These are phyloP conservation scores for Vachellia pachyceras DNA, from an alignment of 306 rosid genomes.

Conservation along the genomic window DNA sequence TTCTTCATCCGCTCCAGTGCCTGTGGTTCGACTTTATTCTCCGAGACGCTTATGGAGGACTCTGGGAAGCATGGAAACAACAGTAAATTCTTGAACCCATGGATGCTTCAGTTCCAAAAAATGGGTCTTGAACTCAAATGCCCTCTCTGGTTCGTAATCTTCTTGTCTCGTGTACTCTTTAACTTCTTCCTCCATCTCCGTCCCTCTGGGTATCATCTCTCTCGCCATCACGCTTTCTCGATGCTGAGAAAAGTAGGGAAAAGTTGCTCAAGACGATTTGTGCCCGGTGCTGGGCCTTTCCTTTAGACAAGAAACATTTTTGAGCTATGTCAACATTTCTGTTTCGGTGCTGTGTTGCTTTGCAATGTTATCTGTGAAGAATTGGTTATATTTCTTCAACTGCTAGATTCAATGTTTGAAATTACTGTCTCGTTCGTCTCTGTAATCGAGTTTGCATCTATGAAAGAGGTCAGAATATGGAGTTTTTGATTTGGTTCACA, in stretches of 20 bases:
- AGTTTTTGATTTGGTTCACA: neutral
- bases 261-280: neutral
- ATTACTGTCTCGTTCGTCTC: neutral
- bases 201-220: neutral
- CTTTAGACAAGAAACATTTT: neutral
- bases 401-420: neutral
- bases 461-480: neutral
- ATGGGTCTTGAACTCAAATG: slow-evolving; percentile 92
- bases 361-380: too few species aligned
- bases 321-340: neutral
- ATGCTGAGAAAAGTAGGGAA: neutral
- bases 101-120: slow-evolving; percentile 79
- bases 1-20: neutral
- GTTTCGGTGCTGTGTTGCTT: too few species aligned
- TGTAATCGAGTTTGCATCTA: neutral
- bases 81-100: slow-evolving; percentile 52
- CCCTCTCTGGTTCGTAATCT: slow-evolving; percentile 70
- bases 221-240: neutral
- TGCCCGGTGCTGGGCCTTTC: neutral
- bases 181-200: neutral
- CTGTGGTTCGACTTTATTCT: neutral
- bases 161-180: neutral
- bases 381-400: neutral
- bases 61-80: slow-evolving; percentile 26
- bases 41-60: slow-evolving; percentile 45